These are phyloP conservation scores for Trichoderma sp. DNA, from an alignment of 2,329 filamentous ascomycete genomes.

Conservation along the genomic window DNA sequence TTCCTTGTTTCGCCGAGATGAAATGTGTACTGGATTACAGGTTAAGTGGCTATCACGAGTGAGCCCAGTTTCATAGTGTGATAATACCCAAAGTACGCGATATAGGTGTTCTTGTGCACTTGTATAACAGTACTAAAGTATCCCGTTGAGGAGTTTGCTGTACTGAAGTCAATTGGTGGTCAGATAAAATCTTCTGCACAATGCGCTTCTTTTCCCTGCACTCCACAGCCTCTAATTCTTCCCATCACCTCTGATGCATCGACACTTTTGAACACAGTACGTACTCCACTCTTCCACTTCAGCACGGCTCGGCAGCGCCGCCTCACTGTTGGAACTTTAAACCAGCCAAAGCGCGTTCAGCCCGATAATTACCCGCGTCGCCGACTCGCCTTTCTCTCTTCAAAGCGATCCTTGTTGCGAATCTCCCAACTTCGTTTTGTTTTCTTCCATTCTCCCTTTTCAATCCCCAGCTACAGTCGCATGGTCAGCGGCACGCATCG, in stretches of 20 bases:
- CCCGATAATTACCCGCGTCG: conserved; percentile 21
- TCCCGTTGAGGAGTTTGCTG: neutral
- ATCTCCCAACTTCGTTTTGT: neutral
- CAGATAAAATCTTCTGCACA: neutral
- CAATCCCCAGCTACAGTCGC: conserved; percentile 1
- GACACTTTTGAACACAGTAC: neutral
- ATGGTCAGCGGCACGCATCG: conserved; percentile 11
- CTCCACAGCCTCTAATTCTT: neutral
- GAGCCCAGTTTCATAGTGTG: neutral
- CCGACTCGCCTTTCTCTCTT: conserved; percentile 14
- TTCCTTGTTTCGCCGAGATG: neutral
- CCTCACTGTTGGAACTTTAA: neutral
- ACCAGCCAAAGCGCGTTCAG: conserved; percentile 15
- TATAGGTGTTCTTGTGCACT: neutral
- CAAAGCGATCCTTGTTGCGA: conserved; percentile 6
- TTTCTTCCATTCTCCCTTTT: neutral
- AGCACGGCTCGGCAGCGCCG: neutral
- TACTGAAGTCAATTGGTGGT: neutral
- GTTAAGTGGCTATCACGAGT: neutral
- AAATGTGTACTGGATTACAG: neutral
- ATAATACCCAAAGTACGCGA: neutral
- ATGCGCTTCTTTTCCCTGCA: neutral
- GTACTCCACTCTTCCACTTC: neutral
- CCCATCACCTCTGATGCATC: neutral
- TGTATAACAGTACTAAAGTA: neutral